Evolutionary conservation across 179 eudicot species (phyloP).

Genomic region (Actinidia chinensis): DNA sequence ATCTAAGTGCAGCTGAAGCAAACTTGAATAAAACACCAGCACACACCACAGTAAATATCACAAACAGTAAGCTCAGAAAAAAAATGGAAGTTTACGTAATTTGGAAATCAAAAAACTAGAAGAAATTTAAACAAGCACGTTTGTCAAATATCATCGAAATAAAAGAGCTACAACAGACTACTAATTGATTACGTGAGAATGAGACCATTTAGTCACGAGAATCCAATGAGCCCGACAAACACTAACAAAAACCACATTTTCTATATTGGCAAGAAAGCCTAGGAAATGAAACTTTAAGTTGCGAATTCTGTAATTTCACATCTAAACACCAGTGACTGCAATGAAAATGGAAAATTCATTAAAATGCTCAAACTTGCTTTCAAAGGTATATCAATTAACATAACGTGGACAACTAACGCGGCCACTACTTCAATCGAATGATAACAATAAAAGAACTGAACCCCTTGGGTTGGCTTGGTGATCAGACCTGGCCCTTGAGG

Average conservation of each 20-base stretch:
- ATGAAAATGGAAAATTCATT: background rate
- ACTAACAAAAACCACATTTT: too few relatives aligned
- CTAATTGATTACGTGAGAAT: background rate
- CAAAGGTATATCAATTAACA: too few relatives aligned
- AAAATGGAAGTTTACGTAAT: background rate
- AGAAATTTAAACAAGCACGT: background rate
- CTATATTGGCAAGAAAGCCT: background rate
- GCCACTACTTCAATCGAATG: too few relatives aligned
- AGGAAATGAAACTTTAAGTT: conserved; percentile 3
- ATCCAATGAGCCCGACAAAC: background rate
- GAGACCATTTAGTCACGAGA: background rate
- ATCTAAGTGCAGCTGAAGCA: conserved; percentile 91
- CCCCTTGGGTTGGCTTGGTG: too few relatives aligned
- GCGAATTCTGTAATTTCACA: background rate
- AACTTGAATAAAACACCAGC: conserved; percentile 49
- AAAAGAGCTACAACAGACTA: background rate
- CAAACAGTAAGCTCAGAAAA: conserved; percentile 13
- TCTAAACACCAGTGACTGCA: background rate
- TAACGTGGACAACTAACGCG: too few relatives aligned
- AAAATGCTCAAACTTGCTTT: conserved; percentile 10
- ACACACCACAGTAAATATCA: conserved; percentile 23
- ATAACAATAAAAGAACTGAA: too few relatives aligned
- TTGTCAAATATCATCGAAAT: background rate
- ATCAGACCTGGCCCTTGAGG: too few relatives aligned
- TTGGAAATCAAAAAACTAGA: background rate